Evolutionary conservation across 176 grass and related monocot species (phyloP).

Genomic region (maize (Zea mays)): DNA sequence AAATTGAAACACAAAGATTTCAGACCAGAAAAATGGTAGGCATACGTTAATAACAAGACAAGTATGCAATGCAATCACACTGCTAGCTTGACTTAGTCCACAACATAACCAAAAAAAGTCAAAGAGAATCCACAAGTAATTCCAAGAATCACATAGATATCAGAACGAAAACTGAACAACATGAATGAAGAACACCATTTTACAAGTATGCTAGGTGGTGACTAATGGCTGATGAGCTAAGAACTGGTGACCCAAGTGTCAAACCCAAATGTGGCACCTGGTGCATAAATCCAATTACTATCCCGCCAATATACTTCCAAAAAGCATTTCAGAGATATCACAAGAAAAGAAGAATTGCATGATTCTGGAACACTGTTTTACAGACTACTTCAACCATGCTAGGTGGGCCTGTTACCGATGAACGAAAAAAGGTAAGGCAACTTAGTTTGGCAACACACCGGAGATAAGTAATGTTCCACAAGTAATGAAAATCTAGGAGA

Average conservation of each 20-base stretch:
- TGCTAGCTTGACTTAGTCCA: conserved; percentile 14
- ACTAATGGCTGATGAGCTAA: neutral
- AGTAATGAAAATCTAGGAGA: neutral
- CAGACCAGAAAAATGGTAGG: conserved; percentile 1
- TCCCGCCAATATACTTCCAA: neutral
- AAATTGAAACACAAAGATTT: conserved; percentile 9
- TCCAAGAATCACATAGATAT: conserved; percentile 8
- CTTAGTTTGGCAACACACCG: neutral
- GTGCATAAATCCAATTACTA: conserved; percentile 6
- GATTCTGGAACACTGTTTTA: conserved; percentile 2
- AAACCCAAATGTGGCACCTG: conserved; percentile 6
- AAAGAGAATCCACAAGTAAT: conserved; percentile 27
- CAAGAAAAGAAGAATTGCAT: conserved; percentile 1
- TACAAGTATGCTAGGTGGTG: neutral
- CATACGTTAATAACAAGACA: conserved; percentile 24
- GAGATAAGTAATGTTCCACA: conserved; percentile 29
- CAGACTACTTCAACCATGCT: conserved; percentile 12
- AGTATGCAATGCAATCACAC: conserved; percentile 9
- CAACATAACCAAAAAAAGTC: neutral
- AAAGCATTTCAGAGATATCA: conserved; percentile 18
- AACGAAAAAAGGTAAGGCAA: conserved; percentile 14
- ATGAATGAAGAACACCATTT: neutral
- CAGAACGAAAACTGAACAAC: conserved; percentile 1
- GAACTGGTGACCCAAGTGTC: conserved; percentile 12
- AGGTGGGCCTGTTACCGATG: neutral